Evolutionary conservation across 2,329 filamentous ascomycete species (phyloP).

Genomic region (Paecilomyces fulvus): DNA sequence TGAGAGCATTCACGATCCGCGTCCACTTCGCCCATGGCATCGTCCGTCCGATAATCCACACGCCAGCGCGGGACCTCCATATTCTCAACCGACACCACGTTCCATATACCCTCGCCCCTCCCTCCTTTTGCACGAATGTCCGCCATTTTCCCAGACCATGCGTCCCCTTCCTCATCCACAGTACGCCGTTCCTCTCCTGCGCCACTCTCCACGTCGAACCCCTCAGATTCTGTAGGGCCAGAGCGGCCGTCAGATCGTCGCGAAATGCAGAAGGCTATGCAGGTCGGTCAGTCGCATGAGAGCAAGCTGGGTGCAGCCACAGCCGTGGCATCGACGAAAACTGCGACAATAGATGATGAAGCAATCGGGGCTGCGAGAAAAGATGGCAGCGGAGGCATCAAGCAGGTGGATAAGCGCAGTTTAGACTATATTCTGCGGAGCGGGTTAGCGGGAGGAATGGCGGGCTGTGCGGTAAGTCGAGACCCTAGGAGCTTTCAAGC

Average conservation of each 20-base stretch:
- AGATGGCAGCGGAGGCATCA: constrained; percentile 7
- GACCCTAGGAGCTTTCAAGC: neutral
- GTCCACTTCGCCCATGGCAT: constrained; percentile 10
- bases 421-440: constrained; percentile 77
- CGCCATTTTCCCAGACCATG: constrained; percentile 21
- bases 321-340: constrained; percentile 6
- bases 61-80: constrained; percentile 13
- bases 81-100: constrained; percentile 9
- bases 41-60: constrained; percentile 21
- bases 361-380: constrained; percentile 8
- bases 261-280: constrained; percentile 25
- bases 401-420: constrained; percentile 59
- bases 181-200: constrained; percentile 3
- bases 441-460: constrained; percentile 77
- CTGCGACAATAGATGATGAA: constrained; percentile 6
- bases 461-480: constrained; percentile 74
- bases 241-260: constrained; percentile 9
- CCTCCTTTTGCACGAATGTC: constrained; percentile 15
- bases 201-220: neutral
- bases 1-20: constrained; percentile 2
- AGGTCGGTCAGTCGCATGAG: constrained; percentile 11
- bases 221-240: neutral
- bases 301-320: neutral
- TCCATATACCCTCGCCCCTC: constrained; percentile 5
- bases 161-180: constrained; percentile 11